Base-by-base conservation (phyloP, 2,329 filamentous ascomycete genomes). In the Beauveria sp. region DNA sequence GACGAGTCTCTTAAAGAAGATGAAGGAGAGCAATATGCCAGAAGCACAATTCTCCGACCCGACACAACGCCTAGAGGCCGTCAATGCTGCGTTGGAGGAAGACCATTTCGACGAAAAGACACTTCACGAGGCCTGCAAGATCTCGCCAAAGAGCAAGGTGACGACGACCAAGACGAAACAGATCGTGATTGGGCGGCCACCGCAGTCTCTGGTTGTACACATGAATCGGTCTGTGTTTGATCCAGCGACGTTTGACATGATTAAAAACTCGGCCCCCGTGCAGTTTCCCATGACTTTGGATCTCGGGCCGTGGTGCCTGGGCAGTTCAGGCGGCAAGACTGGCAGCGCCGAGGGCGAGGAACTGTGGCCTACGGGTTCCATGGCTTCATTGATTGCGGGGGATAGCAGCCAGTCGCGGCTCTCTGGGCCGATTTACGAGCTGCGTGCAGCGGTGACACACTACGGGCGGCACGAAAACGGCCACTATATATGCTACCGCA, bases 171-270 rank as follows among this genome's bases (percentile, higher is more conserved):
- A 99, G 74, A 92, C 92, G 9, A 89, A 93, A 63, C 95, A 98
- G 72, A 88, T 90, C 10, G 90, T 93, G 14, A 84, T 99, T 66
- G 92, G 90, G 3, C 83, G 93, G 34, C 83, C 92, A 1, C 95
- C 95, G 1, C 86, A 87, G 65, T 90, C 89, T 61, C 78, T 99
- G 16, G 89, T 87, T 0, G 80, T 98, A 9, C 95, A 99, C 71
- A 83, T 98, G 71, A 97, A 98, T 70, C 85, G 95, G 46, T 97
- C 93, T 56, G 84, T 95, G 0, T 98, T 96, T 68, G 89, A 97
- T 68, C 91, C 96, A 66, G 80, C 79, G 55, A 96, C 91, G 0
- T 91, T 91, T 5, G 79, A 84, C 63, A 84, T 92, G 73, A 87
- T 84, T 69, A 98, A 98, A 75, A 98, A 98, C 68, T 84, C 85